Evolutionary conservation across 1,139 yeast genomes (phyloP).

Genomic region (Petasospora rhodanensis): DNA sequence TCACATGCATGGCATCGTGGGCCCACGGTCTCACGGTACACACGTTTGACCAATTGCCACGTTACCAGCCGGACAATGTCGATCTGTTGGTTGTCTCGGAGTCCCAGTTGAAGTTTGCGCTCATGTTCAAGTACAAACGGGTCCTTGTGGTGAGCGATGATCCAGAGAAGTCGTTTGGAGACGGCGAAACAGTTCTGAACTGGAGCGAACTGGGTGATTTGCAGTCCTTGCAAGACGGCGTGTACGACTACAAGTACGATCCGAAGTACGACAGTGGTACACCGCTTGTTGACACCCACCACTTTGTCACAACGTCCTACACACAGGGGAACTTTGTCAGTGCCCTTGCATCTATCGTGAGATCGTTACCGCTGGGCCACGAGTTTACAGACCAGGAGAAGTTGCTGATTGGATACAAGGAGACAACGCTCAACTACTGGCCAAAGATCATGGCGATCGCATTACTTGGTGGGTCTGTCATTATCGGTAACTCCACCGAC

Average conservation of each 20-base stretch:
- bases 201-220: slow-evolving; percentile 26
- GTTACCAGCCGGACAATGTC: slow-evolving; percentile 24
- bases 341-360: slow-evolving; percentile 56
- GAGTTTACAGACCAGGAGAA: slow-evolving; percentile 38
- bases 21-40: slow-evolving; percentile 26
- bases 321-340: slow-evolving; percentile 62
- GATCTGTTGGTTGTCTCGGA: slow-evolving; percentile 31
- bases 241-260: slow-evolving; percentile 23
- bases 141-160: slow-evolving; percentile 27
- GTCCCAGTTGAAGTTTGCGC: slow-evolving; percentile 11
- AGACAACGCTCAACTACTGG: slow-evolving; percentile 27
- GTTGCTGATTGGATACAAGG: slow-evolving; percentile 35
- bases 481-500: slow-evolving; percentile 14
- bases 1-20: slow-evolving; percentile 29
- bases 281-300: slow-evolving; percentile 34
- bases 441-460: slow-evolving; percentile 30
- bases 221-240: slow-evolving; percentile 2
- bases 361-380: slow-evolving; percentile 49
- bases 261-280: slow-evolving; percentile 27
- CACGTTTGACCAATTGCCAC: slow-evolving; percentile 29
- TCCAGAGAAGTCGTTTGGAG: slow-evolving; percentile 12
- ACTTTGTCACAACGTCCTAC: slow-evolving; percentile 34
- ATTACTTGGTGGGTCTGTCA: slow-evolving; percentile 32
- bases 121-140: slow-evolving; percentile 22
- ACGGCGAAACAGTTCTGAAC: slow-evolving; percentile 20